Base-by-base conservation (phyloP, 2,329 filamentous ascomycete species). In the Trichophyton equinum region DNA sequence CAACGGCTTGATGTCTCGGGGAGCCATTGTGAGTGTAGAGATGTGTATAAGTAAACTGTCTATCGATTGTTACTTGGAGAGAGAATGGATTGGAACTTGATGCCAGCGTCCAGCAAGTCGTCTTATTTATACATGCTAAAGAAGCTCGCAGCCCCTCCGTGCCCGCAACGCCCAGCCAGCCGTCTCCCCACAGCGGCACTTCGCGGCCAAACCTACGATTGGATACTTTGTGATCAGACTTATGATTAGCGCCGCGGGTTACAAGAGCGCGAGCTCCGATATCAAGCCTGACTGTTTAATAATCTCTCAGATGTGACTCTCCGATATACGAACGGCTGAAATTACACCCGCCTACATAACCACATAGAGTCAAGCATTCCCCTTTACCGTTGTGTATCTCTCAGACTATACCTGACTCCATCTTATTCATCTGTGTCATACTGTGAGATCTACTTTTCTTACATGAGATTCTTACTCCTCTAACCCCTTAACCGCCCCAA, bases 1-100 rank as follows among this genome's bases (percentile, higher is more conserved):
- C 44, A 67, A 60, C 49, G 67, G 66, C 55, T 66, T 67, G 44
- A 60, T 60, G 9, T 59, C 40, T 11, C 22, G 57, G 42, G 38
- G 7, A 18, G 57, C 57, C 57, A 59, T 59, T 22, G 30, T 42
- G 20, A 57, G 15, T 22, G 55, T 40, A 40, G 55, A 40, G 55
- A 57, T 57, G 33, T 18, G 8, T 9, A 20, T 11, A 51, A 4
- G 13, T 53, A 33, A 18, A 11, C 49, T 18, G 49, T n/a, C 11
- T 20, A 13, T 22, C 9, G 18, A 11, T 22, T 20, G 20, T 11
- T 38, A 25, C 20, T 47, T 47, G 18, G 7, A 46, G 8, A 2
- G 42, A 46, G n/a, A 4, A 46, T 47, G 6, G 42, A 25, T 22
- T 25, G 20, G 9, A 22, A 9, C 40, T 47, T 47, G n/a, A 20